A percentile compares a stretch with the other conserved stretches of the same genome.
Evolutionary conservation across 1,284 basidiomycete species (phyloP).

Genomic region (Puccinia polysora): DNA sequence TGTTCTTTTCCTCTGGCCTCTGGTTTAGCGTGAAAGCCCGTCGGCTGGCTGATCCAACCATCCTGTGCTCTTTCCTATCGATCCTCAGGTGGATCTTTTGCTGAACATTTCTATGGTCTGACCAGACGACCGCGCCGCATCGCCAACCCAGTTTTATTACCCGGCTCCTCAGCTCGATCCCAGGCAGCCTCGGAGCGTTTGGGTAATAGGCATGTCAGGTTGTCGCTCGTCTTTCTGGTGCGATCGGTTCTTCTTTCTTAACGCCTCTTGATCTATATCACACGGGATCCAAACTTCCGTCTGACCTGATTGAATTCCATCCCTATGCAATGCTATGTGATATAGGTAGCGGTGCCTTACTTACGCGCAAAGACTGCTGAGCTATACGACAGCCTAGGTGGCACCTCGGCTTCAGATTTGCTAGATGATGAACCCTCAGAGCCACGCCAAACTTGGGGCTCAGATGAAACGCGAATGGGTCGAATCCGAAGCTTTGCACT

Average conservation of each 20-base stretch:
- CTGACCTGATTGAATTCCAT: too few relatives aligned
- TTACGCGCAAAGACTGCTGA: conserved; percentile 80
- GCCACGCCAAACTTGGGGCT: too few relatives aligned
- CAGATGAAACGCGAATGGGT: too few relatives aligned
- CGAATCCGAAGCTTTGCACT: too few relatives aligned
- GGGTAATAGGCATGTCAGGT: conserved; percentile 60
- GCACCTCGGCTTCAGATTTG: conserved; percentile 66
- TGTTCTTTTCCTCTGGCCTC: background rate
- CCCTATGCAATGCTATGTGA: background rate
- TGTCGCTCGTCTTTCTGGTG: conserved; percentile 46
- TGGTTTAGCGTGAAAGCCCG: background rate
- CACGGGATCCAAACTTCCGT: too few relatives aligned
- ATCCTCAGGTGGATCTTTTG: conserved; percentile 73
- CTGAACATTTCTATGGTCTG: conserved; percentile 88
- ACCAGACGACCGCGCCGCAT: conserved; percentile 69
- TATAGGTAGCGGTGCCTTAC: conserved; percentile 80
- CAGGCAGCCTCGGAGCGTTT: conserved; percentile 65
- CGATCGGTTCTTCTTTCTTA: conserved; percentile 34
- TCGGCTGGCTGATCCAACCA: background rate
- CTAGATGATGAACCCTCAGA: conserved; percentile 58
- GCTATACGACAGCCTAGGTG: conserved; percentile 82
- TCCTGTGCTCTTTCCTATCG: background rate
- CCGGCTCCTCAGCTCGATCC: conserved; percentile 50
- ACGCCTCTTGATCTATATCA: too few relatives aligned
- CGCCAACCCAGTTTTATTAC: conserved; percentile 54